Evolutionary conservation across 1,284 basidiomycete species (phyloP), one percentile per base, ranked within the genome.

Genomic region (Stygiomarasmius scandens): DNA sequence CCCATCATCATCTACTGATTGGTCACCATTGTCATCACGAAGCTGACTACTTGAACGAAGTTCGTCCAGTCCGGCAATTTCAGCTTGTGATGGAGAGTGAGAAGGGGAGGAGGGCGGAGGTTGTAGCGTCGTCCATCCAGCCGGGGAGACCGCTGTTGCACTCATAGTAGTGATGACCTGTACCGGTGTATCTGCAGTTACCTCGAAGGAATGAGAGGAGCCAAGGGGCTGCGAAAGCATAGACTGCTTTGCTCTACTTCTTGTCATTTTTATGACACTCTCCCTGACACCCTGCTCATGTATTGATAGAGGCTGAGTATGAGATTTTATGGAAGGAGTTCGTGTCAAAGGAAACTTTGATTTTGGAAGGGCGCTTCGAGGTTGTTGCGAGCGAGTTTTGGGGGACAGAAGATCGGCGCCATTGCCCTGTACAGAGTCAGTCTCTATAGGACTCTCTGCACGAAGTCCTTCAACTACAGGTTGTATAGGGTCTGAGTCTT

Each of bases 11-110:
- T 41, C 38, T n/a, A 4, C 16, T 19, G 29, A 32, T 32, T 12
- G 29, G 29, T 32, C 29, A 32, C 67, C 65, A 47, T 66, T 63
- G 27, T n/a, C 29, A 24, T 27, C 46, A 36, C 34, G 54, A 20
- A 44, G 49, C 3, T 74, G 69, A 51, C 74, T 76, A 55, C 75
- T 77, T 9, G 76, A 67, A 47, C 63, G 66, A 16, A 78, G 61
- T 63, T 80, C 74, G 55, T 81, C 79, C 46, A 73, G 14, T 16
- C 38, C 38, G 5, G 14, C 8, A 59, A 64, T 67, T 4, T 67
- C 56, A 12, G 70, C 66, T 14, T 66, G 20, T 23, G 52, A 64
- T n/a, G 54, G 54, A 3, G 45, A 36, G 23, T 54, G 53, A 23
- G 52, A 44, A 6, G 68, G 65, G 14, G 63, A 66, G 10, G 55